Conservation (phyloP, 2,329 filamentous ascomycete genomes). For the Zarea fungicola region DNA sequence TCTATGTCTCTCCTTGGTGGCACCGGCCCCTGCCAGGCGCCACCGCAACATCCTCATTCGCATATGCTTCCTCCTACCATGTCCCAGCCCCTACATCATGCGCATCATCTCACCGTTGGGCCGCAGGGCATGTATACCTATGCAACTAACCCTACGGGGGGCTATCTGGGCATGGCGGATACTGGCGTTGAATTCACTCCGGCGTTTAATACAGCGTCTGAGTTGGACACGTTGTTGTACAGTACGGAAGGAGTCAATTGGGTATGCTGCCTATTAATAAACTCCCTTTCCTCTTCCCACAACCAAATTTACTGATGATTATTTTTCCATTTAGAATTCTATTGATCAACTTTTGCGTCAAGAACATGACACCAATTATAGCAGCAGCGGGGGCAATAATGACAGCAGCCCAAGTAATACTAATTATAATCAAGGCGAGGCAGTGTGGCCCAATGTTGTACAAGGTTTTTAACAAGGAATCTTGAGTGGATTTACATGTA, state of each 20-base stretch:
- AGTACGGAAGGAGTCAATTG: constrained; percentile 33
- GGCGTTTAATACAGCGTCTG: constrained; percentile 28
- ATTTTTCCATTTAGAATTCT: constrained; percentile 18
- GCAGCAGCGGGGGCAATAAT: no score
- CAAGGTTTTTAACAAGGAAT: no score
- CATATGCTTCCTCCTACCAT: neutral
- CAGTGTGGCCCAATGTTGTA: no score
- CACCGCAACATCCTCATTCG: neutral
- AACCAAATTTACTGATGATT: no score
- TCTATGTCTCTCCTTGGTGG: no score
- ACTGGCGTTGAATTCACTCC: constrained; percentile 16
- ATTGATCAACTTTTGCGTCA: constrained; percentile 25
- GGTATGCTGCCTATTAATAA: constrained; percentile 25
- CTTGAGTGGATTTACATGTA: no score
- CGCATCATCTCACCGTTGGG: neutral
- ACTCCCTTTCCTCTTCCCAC: neutral
- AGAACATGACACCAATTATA: constrained; percentile 1
- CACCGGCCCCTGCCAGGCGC: no score
- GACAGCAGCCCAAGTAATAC: no score
- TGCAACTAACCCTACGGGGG: neutral
- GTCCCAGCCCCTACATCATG: neutral
- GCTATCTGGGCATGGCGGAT: constrained; percentile 17
- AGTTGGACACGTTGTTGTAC: constrained; percentile 33
- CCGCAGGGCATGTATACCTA: constrained; percentile 10
- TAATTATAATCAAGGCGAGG: no score